Percentiles rank a stretch among this genome's conserved stretches.
Conservation (phyloP, 331 rosid genomes). For the Cucumis variabilis region DNA sequence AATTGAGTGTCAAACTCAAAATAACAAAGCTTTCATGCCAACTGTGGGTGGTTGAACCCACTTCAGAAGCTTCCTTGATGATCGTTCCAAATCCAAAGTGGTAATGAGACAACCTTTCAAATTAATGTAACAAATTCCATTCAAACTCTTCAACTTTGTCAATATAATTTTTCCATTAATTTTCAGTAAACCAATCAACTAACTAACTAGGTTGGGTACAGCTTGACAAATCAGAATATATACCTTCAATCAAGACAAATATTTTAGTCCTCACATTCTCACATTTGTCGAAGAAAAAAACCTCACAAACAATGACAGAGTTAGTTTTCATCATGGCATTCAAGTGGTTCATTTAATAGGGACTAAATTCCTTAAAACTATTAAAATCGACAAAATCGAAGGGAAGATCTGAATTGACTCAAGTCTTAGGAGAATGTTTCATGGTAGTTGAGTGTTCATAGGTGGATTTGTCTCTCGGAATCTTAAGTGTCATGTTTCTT, state of each 20-base stretch:
- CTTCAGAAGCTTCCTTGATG: background rate
- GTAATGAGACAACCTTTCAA: too few relatives aligned
- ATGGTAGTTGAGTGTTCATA: background rate
- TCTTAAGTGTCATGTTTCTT: background rate
- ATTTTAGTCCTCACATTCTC: too few relatives aligned
- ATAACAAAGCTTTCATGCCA: background rate
- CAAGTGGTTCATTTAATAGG: background rate
- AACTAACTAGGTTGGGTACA: background rate
- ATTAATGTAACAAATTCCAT: too few relatives aligned
- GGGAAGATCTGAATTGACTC: background rate
- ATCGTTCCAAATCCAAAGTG: too few relatives aligned
- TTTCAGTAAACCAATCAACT: conserved; percentile 8
- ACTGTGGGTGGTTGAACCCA: background rate
- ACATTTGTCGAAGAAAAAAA: too few relatives aligned
- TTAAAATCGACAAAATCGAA: background rate
- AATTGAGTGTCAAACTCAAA: background rate
- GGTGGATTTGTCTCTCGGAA: background rate
- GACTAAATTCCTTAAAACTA: too few relatives aligned
- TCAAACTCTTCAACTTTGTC: too few relatives aligned
- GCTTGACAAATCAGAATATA: too few relatives aligned
- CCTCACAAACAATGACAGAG: background rate
- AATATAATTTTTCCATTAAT: too few relatives aligned
- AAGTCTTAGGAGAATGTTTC: background rate
- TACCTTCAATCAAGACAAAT: background rate
- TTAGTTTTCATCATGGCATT: background rate